Conservation (phyloP, 2,329 filamentous ascomycete genomes). For the Aspergillus pseudonomiae region DNA sequence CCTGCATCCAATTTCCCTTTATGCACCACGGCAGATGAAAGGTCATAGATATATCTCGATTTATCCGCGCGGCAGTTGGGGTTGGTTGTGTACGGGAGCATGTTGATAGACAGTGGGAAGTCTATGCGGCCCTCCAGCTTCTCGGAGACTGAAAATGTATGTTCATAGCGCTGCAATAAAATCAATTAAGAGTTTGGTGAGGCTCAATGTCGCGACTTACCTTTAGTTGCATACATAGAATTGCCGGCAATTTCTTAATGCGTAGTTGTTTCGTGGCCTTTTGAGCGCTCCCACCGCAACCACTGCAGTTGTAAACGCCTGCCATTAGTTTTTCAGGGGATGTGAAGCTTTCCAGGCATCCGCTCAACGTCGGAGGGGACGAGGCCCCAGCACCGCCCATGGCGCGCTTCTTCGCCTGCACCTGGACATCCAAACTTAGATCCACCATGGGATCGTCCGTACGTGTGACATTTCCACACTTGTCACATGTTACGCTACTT, state of each 20-base stretch:
- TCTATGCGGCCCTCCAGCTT: constrained; percentile 87
- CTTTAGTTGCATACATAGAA: constrained; percentile 91
- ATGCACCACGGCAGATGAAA: constrained; percentile 88
- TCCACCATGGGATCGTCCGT: constrained; percentile 89
- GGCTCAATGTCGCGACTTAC: constrained; percentile 46
- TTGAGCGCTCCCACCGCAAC: constrained; percentile 71
- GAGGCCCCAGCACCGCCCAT: constrained; percentile 42
- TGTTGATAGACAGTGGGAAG: constrained; percentile 84
- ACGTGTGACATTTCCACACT: constrained; percentile 79
- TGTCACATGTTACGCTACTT: constrained; percentile 87
- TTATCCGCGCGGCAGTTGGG: constrained; percentile 45
- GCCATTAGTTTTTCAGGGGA: constrained; percentile 72
- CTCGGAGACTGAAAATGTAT: constrained; percentile 71
- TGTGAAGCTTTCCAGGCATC: constrained; percentile 86
- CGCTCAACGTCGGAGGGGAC: constrained; percentile 61
- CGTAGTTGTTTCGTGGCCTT: constrained; percentile 82
- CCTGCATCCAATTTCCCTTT: constrained; percentile 91
- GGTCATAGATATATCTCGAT: constrained; percentile 75
- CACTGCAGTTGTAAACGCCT: constrained; percentile 84
- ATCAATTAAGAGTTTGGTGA: constrained; percentile 3
- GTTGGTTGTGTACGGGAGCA: constrained; percentile 83
- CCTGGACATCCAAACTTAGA: constrained; percentile 82
- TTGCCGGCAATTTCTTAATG: constrained; percentile 83
- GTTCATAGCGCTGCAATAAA: constrained; percentile 67
- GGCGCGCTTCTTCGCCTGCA: constrained; percentile 61